phyloP scores from a whole-genome alignment of 129 eudicot species.

The Dittrichia graveolens region DNA sequence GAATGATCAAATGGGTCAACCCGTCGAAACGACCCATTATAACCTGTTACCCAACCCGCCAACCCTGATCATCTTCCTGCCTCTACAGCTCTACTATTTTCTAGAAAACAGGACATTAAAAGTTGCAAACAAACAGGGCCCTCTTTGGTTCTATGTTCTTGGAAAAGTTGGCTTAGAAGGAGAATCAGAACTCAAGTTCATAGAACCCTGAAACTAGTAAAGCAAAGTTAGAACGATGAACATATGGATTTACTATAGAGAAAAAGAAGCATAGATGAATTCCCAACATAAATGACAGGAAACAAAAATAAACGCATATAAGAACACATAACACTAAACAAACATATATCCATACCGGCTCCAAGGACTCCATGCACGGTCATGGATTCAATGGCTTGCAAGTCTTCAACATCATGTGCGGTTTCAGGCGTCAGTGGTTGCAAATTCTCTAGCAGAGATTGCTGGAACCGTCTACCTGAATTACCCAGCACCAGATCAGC shows the following conservation, averaged over 20 bases:
- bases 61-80: background rate
- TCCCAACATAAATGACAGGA: background rate
- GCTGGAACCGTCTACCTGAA: constrained; percentile 49
- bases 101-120: background rate
- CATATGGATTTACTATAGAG: background rate
- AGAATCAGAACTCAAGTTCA: background rate
- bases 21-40: too few relatives aligned
- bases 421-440: constrained; percentile 75
- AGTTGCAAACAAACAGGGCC: too few relatives aligned
- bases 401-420: constrained; percentile 68
- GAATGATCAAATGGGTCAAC: background rate
- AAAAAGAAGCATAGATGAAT: background rate
- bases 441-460: constrained; percentile 52
- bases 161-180: background rate
- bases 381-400: constrained; percentile 69
- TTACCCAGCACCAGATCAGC: too few relatives aligned
- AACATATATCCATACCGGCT: constrained; percentile 51
- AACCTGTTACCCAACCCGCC: background rate
- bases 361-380: constrained; percentile 67
- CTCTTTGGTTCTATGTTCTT: background rate
- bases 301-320: background rate
- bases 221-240: background rate
- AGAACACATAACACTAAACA: background rate
- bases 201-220: background rate
- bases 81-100: background rate